A percentile compares a stretch with the other conserved stretches of the same genome.
Evolutionary conservation across 2,329 filamentous ascomycete genomes (phyloP).

Genomic region (Paraphaeosphaeria sporulosa): DNA sequence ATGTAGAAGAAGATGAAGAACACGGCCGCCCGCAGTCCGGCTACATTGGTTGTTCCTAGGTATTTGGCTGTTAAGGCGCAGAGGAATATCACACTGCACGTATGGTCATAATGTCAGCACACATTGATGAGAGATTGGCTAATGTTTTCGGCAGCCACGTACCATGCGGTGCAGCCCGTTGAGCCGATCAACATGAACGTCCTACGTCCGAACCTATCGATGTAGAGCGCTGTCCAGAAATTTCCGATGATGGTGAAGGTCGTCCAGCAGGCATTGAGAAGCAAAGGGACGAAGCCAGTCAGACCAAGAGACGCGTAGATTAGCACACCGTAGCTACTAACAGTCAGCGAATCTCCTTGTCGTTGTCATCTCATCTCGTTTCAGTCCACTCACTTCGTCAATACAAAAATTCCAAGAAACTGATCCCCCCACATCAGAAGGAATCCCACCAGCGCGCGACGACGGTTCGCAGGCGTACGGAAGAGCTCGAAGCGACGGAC

Average conservation of each 20-base stretch:
- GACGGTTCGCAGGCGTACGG: conserved; percentile 50
- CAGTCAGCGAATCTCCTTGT: background rate
- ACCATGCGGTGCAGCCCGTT: conserved; percentile 18
- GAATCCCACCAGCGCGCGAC: conserved; percentile 50
- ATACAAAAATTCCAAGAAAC: conserved; percentile 38
- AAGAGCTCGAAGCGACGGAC: conserved; percentile 50
- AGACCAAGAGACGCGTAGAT: conserved; percentile 32
- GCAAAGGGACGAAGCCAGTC: conserved; percentile 25
- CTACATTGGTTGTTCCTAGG: conserved; percentile 25
- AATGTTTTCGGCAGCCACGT: background rate
- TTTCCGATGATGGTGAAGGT: conserved; percentile 32
- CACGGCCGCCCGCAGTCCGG: conserved; percentile 28
- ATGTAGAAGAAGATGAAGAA: conserved; percentile 36
- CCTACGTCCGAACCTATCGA: conserved; percentile 27
- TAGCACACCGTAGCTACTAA: conserved; percentile 24
- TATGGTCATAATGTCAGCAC: background rate
- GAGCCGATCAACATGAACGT: conserved; percentile 29
- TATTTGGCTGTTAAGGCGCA: conserved; percentile 27
- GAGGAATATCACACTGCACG: conserved; percentile 18
- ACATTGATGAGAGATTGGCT: background rate
- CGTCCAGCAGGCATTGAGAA: conserved; percentile 32
- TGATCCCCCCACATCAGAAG: conserved; percentile 53
- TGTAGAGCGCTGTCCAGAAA: conserved; percentile 31
- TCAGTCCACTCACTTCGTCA: conserved; percentile 13
- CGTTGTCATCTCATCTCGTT: background rate